phyloP scores from a whole-genome alignment of 1,284 basidiomycete species.

The Cystobasidium pallidum region DNA sequence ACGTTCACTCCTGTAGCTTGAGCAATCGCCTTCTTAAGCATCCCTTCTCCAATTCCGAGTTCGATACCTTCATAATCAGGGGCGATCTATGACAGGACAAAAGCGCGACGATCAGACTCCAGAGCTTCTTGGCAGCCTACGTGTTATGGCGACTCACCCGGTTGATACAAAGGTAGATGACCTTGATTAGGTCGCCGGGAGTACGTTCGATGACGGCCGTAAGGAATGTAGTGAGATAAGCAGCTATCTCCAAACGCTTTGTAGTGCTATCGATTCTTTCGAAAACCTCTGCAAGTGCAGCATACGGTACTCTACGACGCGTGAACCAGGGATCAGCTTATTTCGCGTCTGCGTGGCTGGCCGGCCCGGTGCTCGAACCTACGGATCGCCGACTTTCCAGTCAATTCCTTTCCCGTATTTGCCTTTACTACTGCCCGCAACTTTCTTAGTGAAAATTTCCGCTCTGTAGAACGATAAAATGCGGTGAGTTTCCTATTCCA shows the following conservation, averaged over 20 bases:
- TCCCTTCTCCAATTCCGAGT: constrained; percentile 92
- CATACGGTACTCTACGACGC: constrained; percentile 93
- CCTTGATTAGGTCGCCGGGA: constrained; percentile 75
- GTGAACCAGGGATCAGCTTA: too few species aligned
- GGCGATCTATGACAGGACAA: constrained; percentile 65
- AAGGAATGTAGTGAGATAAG: constrained; percentile 84
- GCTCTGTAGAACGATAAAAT: constrained; percentile 62
- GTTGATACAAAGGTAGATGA: constrained; percentile 97
- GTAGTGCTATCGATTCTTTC: constrained; percentile 91
- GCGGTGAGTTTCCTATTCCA: not conserved
- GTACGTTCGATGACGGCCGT: constrained; percentile 85
- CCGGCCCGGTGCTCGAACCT: too few species aligned
- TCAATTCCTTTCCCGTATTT: constrained; percentile 48
- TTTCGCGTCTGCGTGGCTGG: too few species aligned
- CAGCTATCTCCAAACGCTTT: constrained; percentile 90
- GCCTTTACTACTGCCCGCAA: constrained; percentile 75
- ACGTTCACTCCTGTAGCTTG: constrained; percentile 89
- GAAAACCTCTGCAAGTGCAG: constrained; percentile 86
- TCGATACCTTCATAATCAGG: constrained; percentile 97
- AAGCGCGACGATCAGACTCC: not conserved
- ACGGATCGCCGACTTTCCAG: constrained; percentile 87
- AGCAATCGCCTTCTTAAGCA: constrained; percentile 92
- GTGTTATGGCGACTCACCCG: constrained; percentile 66
- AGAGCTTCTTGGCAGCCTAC: too few species aligned
- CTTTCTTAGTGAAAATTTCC: constrained; percentile 65